phyloP scores from a whole-genome alignment of 371 early-diverging fungal genomes.

The Circinella umbellata region DNA sequence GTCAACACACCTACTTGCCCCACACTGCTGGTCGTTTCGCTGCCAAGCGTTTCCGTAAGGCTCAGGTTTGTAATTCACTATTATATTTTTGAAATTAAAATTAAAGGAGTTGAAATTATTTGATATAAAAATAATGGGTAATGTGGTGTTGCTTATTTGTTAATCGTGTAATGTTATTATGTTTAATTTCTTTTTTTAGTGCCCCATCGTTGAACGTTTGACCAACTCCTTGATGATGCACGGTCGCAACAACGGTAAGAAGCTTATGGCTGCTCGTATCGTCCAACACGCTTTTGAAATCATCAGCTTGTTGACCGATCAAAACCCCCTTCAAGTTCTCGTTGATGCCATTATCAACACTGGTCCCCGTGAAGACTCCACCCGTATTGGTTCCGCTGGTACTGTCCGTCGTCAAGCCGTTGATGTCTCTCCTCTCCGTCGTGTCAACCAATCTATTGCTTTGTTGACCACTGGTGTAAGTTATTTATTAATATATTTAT shows the following conservation, averaged over 20 bases:
- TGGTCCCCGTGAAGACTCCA: constrained; percentile 99
- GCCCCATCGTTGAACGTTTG: constrained; percentile 99
- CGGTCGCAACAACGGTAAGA: constrained; percentile 99
- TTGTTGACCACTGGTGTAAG: constrained; percentile 95
- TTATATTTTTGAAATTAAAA: background rate
- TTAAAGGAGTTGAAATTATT: background rate
- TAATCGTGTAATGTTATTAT: background rate
- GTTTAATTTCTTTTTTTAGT: constrained; percentile 51
- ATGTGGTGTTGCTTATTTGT: no score
- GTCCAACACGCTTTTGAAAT: constrained; percentile 99
- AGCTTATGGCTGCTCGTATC: constrained; percentile 98
- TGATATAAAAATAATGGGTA: background rate
- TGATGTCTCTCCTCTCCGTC: constrained; percentile 99
- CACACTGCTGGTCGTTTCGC: constrained; percentile 99
- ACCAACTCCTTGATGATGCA: constrained; percentile 99
- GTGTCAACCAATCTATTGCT: constrained; percentile 98
- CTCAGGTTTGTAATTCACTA: constrained; percentile 65
- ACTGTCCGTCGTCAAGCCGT: constrained; percentile 99
- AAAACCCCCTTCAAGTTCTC: constrained; percentile 99
- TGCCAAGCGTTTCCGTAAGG: constrained; percentile 98
- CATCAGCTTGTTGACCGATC: constrained; percentile 98
- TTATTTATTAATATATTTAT: constrained; percentile 4
- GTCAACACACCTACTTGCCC: constrained; percentile 94
- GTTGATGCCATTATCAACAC: constrained; percentile 99
- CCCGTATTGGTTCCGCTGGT: constrained; percentile 99